Evolutionary conservation across 2,329 filamentous ascomycete genomes (phyloP).

Genomic region (Fusarium verrucosum): DNA sequence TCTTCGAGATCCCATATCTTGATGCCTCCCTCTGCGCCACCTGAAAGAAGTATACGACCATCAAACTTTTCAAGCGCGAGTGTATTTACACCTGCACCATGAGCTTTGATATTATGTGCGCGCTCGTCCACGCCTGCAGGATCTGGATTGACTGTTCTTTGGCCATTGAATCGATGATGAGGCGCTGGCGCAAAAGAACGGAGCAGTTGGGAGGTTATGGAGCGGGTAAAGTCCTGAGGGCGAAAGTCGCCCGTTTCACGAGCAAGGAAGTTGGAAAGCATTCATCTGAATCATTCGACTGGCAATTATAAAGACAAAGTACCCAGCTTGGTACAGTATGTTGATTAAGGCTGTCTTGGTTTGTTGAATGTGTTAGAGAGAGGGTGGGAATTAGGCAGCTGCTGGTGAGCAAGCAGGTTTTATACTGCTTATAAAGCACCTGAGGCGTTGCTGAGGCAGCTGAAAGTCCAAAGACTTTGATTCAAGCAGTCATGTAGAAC

Average conservation of each 20-base stretch:
- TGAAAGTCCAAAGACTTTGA: no score
- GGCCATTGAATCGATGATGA: constrained; percentile 75
- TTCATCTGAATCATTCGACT: constrained; percentile 51
- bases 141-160: constrained; percentile 28
- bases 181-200: constrained; percentile 74
- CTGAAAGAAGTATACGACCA: constrained; percentile 79
- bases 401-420: no score
- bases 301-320: neutral
- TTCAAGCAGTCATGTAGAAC: no score
- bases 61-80: constrained; percentile 85
- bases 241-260: constrained; percentile 75
- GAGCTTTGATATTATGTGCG: constrained; percentile 66
- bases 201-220: constrained; percentile 72
- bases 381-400: no score
- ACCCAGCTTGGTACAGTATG: no score
- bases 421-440: no score
- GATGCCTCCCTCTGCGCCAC: constrained; percentile 84
- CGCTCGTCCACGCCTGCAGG: constrained; percentile 41
- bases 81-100: constrained; percentile 80
- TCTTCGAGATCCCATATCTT: constrained; percentile 87
- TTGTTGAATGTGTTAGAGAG: no score
- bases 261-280: constrained; percentile 81
- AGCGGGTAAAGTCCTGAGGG: constrained; percentile 70
- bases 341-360: no score
- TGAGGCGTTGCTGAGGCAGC: no score